Evolutionary conservation across 2,329 filamentous ascomycete genomes (phyloP), one percentile per base, ranked within the genome.

Genomic region (Macroventuria anomochaeta): DNA sequence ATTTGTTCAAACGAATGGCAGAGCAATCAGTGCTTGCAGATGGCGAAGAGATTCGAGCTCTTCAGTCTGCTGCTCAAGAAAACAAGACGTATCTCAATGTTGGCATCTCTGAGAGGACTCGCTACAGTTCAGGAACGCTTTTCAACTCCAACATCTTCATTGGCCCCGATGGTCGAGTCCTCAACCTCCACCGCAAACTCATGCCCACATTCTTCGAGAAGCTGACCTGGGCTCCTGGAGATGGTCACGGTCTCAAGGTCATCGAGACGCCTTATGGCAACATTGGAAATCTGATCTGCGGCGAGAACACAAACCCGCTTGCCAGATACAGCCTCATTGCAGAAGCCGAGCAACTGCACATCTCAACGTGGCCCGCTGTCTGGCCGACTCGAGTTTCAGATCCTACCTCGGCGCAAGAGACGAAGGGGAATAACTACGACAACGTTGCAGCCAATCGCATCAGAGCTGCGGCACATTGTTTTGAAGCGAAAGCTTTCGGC

Each of bases 191-290:
- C 51, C 73, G 82, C 1, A 85, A 85, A 49, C 64, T 85, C 1
- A 75, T 82, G 64, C 80, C 82, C 0, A 85, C 82, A 0, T 85
- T 83, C 62, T 84, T 79, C 53, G 83, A 85, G 67, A 84, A 84
- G 57, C 58, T 85, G 18, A 81, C 77, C 0, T 85, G 82, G 82
- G 72, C 73, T 0, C 76, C 77, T 2, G 82, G 82, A 0, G 82
- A 85, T 59, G 82, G 82, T 0, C 50, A 77, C 23, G 82, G 82
- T 0, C 59, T 85, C 3, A 70, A 67, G 1, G 76, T 84, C 0
- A 76, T 77, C 0, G 72, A 82, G 0, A 81, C 79, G 0, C 51
- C 57, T 0, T 75, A 75, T 39, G 81, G 80, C 1, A 79, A 75
- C 46, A 75, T 84, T 8, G 81, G 81, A 0, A 73, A 67, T 3